Conservation (phyloP, 176 grass and related monocot genomes). For the Aegilops sharonensis region DNA sequence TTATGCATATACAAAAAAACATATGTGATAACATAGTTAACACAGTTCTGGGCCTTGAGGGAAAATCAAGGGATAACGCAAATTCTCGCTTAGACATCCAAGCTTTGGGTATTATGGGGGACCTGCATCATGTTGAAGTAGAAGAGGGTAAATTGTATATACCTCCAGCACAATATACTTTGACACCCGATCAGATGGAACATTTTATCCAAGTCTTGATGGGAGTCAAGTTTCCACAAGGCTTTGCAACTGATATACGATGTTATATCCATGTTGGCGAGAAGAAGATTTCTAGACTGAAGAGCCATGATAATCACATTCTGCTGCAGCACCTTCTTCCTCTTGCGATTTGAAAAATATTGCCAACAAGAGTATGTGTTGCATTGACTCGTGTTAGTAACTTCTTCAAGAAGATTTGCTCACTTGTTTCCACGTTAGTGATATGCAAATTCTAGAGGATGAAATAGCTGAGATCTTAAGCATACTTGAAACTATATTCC, state of each 20-base stretch:
- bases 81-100: background rate
- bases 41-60: background rate
- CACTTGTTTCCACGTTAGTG: background rate
- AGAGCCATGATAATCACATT: background rate
- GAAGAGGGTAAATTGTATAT: background rate
- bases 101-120: background rate
- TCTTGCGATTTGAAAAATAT: background rate
- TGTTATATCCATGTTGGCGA: background rate
- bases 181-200: background rate
- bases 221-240: background rate
- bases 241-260: background rate
- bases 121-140: background rate
- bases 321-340: background rate
- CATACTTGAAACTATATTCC: background rate
- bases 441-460: background rate
- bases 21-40: background rate
- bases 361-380: background rate
- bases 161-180: background rate
- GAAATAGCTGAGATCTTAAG: background rate
- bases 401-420: background rate
- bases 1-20: background rate
- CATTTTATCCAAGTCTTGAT: background rate
- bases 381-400: background rate
- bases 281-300: background rate
- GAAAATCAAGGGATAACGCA: background rate